Evolutionary conservation across 306 rosid genomes (phyloP).

Genomic region (Cucurbita ficifolia): DNA sequence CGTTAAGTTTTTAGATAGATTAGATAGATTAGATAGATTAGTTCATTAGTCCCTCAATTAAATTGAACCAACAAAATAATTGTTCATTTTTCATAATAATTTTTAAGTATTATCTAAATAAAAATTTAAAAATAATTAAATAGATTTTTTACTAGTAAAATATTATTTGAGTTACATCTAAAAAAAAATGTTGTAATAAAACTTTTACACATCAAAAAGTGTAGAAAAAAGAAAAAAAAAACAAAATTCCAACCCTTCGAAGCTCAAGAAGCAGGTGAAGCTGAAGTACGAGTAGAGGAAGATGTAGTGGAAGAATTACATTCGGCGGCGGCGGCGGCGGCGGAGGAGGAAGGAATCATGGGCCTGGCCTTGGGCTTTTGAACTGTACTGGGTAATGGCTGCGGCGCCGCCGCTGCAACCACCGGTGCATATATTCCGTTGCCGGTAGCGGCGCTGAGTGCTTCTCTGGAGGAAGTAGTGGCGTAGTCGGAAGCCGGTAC

Average conservation of each 20-base stretch:
- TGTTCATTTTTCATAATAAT: no score
- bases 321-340: conserved; percentile 14
- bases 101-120: no score
- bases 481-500: conserved; percentile 59
- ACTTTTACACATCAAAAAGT: background rate
- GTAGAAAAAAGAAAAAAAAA: background rate
- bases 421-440: conserved; percentile 51
- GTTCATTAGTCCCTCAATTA: no score
- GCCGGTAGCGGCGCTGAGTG: conserved; percentile 16
- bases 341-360: background rate
- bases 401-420: conserved; percentile 27
- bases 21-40: no score
- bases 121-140: no score
- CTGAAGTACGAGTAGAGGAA: conserved; percentile 49
- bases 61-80: no score
- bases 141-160: no score
- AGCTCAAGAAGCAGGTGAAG: conserved; percentile 15
- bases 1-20: no score
- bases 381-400: conserved; percentile 8
- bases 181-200: background rate
- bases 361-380: conserved; percentile 21
- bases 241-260: conserved; percentile 23
- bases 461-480: conserved; percentile 19
- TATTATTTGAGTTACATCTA: no score
- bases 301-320: conserved; percentile 67